phyloP scores from a whole-genome alignment of 2,329 filamentous ascomycete genomes.

The Sclerotinia sclerotiorum region DNA sequence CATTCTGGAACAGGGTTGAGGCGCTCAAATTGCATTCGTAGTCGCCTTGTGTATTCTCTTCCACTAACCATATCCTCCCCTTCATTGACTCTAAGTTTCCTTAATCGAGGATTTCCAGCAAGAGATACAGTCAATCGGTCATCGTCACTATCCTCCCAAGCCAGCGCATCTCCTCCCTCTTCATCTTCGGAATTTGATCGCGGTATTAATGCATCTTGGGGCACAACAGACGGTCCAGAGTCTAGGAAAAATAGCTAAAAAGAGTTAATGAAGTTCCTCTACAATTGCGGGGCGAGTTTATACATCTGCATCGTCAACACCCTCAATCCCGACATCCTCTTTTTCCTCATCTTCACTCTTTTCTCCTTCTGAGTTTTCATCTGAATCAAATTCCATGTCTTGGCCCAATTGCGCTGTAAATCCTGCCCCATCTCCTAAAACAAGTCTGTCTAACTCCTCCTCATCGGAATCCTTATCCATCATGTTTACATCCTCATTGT shows the following conservation, averaged over 20 bases:
- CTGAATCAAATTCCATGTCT: conserved; percentile 44
- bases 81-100: conserved; percentile 79
- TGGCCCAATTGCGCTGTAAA: conserved; percentile 74
- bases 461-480: conserved; percentile 78
- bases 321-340: conserved; percentile 56
- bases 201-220: conserved; percentile 31
- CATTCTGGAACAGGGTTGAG: conserved; percentile 61
- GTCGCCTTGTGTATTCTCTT: conserved; percentile 75
- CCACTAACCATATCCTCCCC: conserved; percentile 84
- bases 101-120: conserved; percentile 68
- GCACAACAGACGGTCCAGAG: conserved; percentile 39
- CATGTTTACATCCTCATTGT: conserved; percentile 39
- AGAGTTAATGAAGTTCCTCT: conserved; percentile 23
- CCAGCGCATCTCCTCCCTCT: conserved; percentile 51
- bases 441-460: conserved; percentile 79
- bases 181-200: conserved; percentile 39
- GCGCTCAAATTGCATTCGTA: conserved; percentile 73
- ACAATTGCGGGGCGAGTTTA: conserved; percentile 18
- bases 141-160: conserved; percentile 96
- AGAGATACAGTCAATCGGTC: conserved; percentile 83
- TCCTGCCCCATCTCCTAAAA: conserved; percentile 83
- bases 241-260: conserved; percentile 43
- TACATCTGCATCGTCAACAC: conserved; percentile 69
- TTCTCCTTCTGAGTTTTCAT: conserved; percentile 31
- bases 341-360: conserved; percentile 45